Conservation (phyloP, 805 yeast species). For the Ogataea paradorogensis region DNA sequence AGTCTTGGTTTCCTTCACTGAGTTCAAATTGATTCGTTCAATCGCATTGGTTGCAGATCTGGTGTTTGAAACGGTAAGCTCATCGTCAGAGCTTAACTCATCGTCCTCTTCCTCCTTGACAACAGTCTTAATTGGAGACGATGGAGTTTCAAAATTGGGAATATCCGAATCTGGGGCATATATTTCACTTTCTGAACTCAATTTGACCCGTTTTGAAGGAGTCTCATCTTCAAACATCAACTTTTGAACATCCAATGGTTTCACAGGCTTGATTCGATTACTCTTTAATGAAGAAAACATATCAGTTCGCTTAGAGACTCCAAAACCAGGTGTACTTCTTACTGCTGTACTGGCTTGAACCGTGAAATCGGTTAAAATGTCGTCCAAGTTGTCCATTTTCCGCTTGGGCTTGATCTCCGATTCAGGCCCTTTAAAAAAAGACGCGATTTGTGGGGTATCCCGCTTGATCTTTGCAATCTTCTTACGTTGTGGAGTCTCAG, state of each 20-base stretch:
- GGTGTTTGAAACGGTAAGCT: conserved; percentile 48
- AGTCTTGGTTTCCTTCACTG: conserved; percentile 22
- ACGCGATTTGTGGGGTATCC: conserved; percentile 36
- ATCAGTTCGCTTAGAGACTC: conserved; percentile 21
- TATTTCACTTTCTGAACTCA: conserved; percentile 25
- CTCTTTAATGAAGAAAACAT: conserved; percentile 30
- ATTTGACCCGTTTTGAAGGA: conserved; percentile 23
- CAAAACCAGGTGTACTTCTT: conserved; percentile 23
- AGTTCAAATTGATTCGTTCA: conserved; percentile 41
- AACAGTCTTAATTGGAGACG: conserved; percentile 29
- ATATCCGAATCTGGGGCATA: conserved; percentile 19
- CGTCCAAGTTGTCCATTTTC: conserved; percentile 57
- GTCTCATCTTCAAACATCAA: conserved; percentile 23
- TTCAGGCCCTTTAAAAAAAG: conserved; percentile 44
- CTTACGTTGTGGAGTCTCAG: conserved; percentile 29
- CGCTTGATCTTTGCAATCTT: conserved; percentile 35
- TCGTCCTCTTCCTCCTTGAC: conserved; percentile 21
- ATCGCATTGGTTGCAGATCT: conserved; percentile 13
- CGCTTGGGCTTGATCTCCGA: conserved; percentile 30
- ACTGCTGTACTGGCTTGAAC: conserved; percentile 22
- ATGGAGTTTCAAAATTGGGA: conserved; percentile 24
- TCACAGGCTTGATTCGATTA: conserved; percentile 17
- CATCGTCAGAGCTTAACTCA: conserved; percentile 51
- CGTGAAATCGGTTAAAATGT: conserved; percentile 59
- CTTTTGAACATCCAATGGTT: conserved; percentile 22